These are phyloP conservation scores for Plasmodium vivax DNA, from an alignment of 169 alveolate genomes.

Conservation along the genomic window DNA sequence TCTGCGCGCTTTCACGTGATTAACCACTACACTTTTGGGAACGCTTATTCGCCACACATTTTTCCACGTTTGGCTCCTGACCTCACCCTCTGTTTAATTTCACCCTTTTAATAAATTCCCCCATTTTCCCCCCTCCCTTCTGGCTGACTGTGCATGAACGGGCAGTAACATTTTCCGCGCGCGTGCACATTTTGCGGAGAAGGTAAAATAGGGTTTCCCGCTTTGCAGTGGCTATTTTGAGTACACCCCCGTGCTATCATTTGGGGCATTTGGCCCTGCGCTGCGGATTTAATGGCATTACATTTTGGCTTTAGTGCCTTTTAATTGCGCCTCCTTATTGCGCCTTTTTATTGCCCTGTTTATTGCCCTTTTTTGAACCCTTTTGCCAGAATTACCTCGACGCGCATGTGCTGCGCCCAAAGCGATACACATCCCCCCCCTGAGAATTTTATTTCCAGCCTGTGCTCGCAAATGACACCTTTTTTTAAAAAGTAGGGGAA, in stretches of 20 bases:
- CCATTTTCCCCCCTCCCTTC: conserved; percentile 7
- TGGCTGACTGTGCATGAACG: conserved; percentile 60
- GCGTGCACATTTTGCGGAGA: not conserved
- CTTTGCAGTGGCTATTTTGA: conserved; percentile 19
- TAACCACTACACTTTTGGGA: not conserved
- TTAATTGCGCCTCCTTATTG: not conserved
- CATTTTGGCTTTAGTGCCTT: not conserved
- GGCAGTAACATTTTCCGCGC: conserved; percentile 11
- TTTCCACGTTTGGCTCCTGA: not conserved
- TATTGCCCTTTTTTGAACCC: not conserved
- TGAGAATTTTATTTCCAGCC: not conserved
- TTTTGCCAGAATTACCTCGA: conserved; percentile 8
- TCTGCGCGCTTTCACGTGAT: not conserved
- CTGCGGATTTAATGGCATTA: not conserved
- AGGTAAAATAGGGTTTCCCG: not conserved
- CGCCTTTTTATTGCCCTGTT: not conserved
- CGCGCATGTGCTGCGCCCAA: not conserved
- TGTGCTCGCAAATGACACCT: not conserved
- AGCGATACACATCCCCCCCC: not conserved
- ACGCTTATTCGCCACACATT: not conserved
- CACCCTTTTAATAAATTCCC: not conserved
- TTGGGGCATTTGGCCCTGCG: not conserved
- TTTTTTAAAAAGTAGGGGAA: not conserved
- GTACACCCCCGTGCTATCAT: not conserved
- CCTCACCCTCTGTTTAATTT: not conserved